Percentiles rank a stretch among this genome's conserved stretches.
Conservation (phyloP, 1,139 yeast species). For the Scheffersomyces cryptocercus region DNA sequence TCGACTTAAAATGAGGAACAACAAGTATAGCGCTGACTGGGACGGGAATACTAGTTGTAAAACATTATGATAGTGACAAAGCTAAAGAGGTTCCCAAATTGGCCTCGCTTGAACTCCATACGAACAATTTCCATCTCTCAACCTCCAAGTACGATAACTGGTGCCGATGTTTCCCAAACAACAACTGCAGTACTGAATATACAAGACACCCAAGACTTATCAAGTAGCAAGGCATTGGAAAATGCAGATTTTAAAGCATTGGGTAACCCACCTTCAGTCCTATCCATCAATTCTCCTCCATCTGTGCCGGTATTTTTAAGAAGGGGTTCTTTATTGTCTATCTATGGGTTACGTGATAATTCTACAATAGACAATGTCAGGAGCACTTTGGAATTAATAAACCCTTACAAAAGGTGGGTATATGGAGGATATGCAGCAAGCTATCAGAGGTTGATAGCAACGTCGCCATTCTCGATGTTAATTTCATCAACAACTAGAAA, state of each 20-base stretch:
- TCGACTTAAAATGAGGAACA: too few relatives aligned
- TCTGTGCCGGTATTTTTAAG: slow-evolving; percentile 54
- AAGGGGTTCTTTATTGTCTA: slow-evolving; percentile 49
- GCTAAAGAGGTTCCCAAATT: too few relatives aligned
- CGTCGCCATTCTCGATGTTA: slow-evolving; percentile 47
- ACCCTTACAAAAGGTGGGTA: slow-evolving; percentile 40
- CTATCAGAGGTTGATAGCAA: slow-evolving; percentile 49
- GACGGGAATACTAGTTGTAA: too few relatives aligned
- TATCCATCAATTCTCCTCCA: slow-evolving; percentile 53
- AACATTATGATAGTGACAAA: too few relatives aligned
- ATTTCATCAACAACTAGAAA: slow-evolving; percentile 30
- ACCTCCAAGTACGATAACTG: slow-evolving; percentile 1
- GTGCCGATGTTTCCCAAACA: slow-evolving; percentile 6
- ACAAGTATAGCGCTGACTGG: too few relatives aligned
- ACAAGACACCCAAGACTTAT: slow-evolving; percentile 10
- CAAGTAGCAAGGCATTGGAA: slow-evolving; percentile 9
- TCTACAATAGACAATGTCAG: slow-evolving; percentile 24
- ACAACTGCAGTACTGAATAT: slow-evolving; percentile 11
- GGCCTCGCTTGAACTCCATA: background rate
- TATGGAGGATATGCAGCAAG: slow-evolving; percentile 43
- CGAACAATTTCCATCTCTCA: slow-evolving; percentile 5
- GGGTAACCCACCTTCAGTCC: slow-evolving; percentile 46
- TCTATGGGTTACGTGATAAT: slow-evolving; percentile 34
- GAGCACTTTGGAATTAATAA: slow-evolving; percentile 29
- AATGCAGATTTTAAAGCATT: slow-evolving; percentile 34